Conservation (phyloP, 1,284 basidiomycete species). For the Lignosus rhinocerotis region DNA sequence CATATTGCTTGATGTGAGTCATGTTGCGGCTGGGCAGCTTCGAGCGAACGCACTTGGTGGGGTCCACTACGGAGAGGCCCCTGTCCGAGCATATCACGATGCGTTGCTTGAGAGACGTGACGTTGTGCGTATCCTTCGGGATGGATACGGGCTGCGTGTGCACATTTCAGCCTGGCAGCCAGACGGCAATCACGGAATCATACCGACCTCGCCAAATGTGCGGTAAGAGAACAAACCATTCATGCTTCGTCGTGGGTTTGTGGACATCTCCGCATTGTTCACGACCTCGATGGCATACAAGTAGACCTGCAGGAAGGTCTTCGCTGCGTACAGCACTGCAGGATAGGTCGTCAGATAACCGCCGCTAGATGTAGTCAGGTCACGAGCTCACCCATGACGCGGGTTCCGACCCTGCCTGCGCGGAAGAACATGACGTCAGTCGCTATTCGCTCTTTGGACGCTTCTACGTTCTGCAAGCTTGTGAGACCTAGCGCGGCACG, state of each 20-base stretch:
- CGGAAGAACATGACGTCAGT: constrained; percentile 59
- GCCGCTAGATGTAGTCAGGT: neutral
- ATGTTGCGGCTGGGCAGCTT: neutral
- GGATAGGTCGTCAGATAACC: neutral
- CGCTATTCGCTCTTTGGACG: constrained; percentile 58
- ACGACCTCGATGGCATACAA: constrained; percentile 48
- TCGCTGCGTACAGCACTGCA: constrained; percentile 68
- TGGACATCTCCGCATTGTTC: constrained; percentile 30
- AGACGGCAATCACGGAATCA: neutral
- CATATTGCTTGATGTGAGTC: neutral
- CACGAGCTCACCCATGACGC: constrained; percentile 48
- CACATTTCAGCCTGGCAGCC: neutral
- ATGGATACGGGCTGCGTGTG: constrained; percentile 57
- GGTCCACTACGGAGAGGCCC: constrained; percentile 64
- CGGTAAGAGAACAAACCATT: constrained; percentile 46
- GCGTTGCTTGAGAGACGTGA: constrained; percentile 58
- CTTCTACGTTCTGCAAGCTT: constrained; percentile 46
- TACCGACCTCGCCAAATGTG: constrained; percentile 62
- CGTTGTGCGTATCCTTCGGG: constrained; percentile 63
- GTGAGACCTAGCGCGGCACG: constrained; percentile 53
- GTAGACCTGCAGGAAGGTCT: constrained; percentile 58
- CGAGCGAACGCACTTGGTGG: constrained; percentile 53
- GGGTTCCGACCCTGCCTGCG: constrained; percentile 51
- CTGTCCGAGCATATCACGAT: constrained; percentile 65
- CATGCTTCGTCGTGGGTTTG: constrained; percentile 35